phyloP scores from a whole-genome alignment of 768 basidiomycete species.

The Amanita fuliginea region DNA sequence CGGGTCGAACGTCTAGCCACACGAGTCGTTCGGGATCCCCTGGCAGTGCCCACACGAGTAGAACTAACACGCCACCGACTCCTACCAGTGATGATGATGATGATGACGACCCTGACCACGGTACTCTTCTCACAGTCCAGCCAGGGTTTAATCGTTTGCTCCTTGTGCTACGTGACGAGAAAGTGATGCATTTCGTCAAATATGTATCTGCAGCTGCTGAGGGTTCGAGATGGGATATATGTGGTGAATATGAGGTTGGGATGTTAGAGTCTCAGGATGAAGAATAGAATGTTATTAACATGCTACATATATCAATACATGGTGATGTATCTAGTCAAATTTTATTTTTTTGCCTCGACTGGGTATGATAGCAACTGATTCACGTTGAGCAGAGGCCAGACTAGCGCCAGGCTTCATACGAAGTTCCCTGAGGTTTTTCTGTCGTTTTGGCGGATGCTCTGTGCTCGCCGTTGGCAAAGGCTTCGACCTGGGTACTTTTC shows the following conservation, averaged over 20 bases:
- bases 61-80: conserved; percentile 1
- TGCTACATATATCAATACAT: neutral
- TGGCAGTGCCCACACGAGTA: neutral
- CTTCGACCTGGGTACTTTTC: neutral
- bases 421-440: neutral
- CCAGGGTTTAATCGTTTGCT: conserved; percentile 85
- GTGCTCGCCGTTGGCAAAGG: neutral
- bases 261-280: conserved; percentile 52
- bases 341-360: conserved; percentile 63
- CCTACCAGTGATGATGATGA: conserved; percentile 9
- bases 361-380: conserved; percentile 61
- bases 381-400: conserved; percentile 65
- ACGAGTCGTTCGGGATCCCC: neutral
- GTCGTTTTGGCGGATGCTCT: neutral
- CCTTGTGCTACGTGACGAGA: conserved; percentile 84
- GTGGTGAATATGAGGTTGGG: conserved; percentile 86
- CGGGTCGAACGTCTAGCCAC: neutral
- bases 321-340: conserved; percentile 31
- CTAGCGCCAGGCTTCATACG: conserved; percentile 54
- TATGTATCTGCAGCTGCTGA: conserved; percentile 85
- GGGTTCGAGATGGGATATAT: conserved; percentile 90
- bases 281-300: too few relatives aligned
- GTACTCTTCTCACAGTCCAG: conserved; percentile 76
- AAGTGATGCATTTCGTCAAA: conserved; percentile 92
- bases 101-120: conserved; percentile 35